Evolutionary conservation across 805 yeast genomes (phyloP).

Genomic region (Ogataea ganodermae): DNA sequence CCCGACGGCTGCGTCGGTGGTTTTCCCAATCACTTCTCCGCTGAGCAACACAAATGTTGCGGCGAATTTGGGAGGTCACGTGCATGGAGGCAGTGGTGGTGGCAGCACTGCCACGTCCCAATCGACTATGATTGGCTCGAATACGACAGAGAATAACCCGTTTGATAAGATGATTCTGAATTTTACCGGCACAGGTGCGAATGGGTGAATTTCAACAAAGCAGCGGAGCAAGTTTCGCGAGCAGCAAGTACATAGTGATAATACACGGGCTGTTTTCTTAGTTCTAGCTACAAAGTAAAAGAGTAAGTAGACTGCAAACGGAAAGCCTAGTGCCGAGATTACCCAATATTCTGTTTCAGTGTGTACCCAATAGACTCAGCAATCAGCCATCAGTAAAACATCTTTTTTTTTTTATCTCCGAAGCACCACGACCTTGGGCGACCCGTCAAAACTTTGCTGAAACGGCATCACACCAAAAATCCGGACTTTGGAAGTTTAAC

Average conservation of each 20-base stretch:
- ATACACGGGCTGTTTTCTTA: no score
- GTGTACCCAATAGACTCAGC: no score
- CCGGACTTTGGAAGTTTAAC: not conserved
- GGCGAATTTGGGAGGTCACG: conserved; percentile 3
- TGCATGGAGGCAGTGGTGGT: not conserved
- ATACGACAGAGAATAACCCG: conserved; percentile 24
- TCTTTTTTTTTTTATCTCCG: no score
- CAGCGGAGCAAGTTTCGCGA: no score
- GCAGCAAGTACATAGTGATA: no score
- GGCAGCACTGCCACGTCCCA: not conserved
- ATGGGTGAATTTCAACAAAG: no score
- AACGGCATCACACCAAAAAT: no score
- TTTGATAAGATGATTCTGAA: conserved; percentile 25
- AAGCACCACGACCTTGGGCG: not conserved
- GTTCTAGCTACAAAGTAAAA: no score
- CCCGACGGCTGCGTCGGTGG: conserved; percentile 37
- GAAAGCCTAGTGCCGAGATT: no score
- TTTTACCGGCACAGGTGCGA: conserved; percentile 1
- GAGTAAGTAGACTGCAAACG: no score
- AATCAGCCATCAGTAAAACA: no score
- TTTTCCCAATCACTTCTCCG: conserved; percentile 35
- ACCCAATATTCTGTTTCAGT: no score
- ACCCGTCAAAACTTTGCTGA: not conserved
- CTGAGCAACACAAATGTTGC: conserved; percentile 8
- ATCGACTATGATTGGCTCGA: not conserved